Evolutionary conservation across 768 basidiomycete genomes (phyloP).

Genomic region (Mycena kentingensis): DNA sequence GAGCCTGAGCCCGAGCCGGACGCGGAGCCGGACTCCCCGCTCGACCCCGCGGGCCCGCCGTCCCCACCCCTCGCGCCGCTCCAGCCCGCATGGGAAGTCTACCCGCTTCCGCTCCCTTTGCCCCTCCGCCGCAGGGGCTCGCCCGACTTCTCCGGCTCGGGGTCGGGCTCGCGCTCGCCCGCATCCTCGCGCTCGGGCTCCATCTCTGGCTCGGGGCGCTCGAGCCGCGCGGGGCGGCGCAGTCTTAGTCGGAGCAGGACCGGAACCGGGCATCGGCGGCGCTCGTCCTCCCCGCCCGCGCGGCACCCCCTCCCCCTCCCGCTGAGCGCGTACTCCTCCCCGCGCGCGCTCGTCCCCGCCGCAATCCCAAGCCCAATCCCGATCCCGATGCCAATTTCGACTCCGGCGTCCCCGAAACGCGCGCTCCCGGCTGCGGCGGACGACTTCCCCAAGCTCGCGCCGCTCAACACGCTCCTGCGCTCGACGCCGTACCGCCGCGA

Average conservation of each 20-base stretch:
- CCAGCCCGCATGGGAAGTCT: not conserved
- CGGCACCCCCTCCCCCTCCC: too few relatives aligned
- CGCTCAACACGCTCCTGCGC: slow-evolving; percentile 56
- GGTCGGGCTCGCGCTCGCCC: too few relatives aligned
- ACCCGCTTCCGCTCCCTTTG: not conserved
- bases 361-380: slow-evolving; percentile 8
- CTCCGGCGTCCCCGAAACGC: too few relatives aligned
- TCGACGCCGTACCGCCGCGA: slow-evolving; percentile 60
- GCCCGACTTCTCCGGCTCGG: not conserved
- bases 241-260: not conserved
- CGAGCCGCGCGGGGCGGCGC: not conserved
- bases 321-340: too few relatives aligned
- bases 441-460: slow-evolving; percentile 47
- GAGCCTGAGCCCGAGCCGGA: not conserved
- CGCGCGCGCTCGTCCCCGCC: too few relatives aligned
- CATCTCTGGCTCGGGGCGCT: not conserved
- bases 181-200: not conserved
- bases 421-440: slow-evolving; percentile 19
- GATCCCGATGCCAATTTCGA: slow-evolving; percentile 19
- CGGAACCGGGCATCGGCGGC: not conserved
- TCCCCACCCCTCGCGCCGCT: not conserved
- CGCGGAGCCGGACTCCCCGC: not conserved
- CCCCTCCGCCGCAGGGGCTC: not conserved
- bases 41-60: too few relatives aligned
- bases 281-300: not conserved